Conservation (phyloP, 1,284 basidiomycete species). For the Thecaphora thlaspeos region DNA sequence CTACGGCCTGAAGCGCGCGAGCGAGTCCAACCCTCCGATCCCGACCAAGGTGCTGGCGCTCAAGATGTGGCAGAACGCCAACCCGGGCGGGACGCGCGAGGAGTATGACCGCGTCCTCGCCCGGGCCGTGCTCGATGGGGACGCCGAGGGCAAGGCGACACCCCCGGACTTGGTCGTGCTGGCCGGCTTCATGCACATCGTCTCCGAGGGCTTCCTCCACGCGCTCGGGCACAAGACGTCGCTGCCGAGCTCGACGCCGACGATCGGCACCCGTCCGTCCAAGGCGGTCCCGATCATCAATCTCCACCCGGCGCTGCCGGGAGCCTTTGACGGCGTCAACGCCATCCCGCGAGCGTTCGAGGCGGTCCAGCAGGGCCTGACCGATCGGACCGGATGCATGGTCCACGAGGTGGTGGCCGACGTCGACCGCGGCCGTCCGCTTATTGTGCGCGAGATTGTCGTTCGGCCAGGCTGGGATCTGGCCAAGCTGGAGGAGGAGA, state of each 20-base stretch:
- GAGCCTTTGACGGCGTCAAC: constrained; percentile 87
- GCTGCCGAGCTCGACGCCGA: constrained; percentile 24
- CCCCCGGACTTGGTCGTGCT: constrained; percentile 82
- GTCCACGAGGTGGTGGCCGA: constrained; percentile 90
- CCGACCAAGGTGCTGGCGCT: constrained; percentile 80
- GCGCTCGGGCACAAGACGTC: constrained; percentile 44
- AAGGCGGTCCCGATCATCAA: constrained; percentile 83
- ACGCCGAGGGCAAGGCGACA: constrained; percentile 13
- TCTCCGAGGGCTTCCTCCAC: constrained; percentile 63
- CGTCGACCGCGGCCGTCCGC: constrained; percentile 85
- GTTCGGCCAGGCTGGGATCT: constrained; percentile 71
- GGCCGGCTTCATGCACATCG: constrained; percentile 97
- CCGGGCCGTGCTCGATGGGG: constrained; percentile 64
- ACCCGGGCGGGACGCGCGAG: constrained; percentile 68
- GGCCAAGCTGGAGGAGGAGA: constrained; percentile 72
- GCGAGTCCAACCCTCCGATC: constrained; percentile 68
- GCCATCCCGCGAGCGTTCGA: constrained; percentile 87
- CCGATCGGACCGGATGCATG: constrained; percentile 75
- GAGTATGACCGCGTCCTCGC: constrained; percentile 88
- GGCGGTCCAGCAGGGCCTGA: constrained; percentile 72
- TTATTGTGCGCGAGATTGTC: constrained; percentile 76
- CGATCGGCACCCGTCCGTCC: constrained; percentile 21
- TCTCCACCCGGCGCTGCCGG: constrained; percentile 91
- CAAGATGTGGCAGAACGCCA: constrained; percentile 77
- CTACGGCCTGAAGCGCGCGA: constrained; percentile 81